Evolutionary conservation across 1,139 yeast species (phyloP).

Genomic region (Lipomyces yarrowii): DNA sequence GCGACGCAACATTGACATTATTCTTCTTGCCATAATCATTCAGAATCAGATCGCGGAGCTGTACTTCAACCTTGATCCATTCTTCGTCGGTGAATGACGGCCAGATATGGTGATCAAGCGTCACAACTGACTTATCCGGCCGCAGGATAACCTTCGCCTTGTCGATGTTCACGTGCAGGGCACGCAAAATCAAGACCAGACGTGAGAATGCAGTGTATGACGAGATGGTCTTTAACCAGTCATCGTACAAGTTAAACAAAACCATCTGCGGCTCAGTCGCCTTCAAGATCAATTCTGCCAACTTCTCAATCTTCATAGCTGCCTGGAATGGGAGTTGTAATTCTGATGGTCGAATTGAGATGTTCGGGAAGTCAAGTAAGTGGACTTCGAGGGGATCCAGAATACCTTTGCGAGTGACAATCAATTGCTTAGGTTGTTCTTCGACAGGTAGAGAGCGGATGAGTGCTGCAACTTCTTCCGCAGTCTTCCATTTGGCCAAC

Average conservation of each 20-base stretch:
- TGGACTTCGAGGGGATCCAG: constrained; percentile 95
- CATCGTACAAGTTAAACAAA: constrained; percentile 87
- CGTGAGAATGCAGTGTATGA: constrained; percentile 95
- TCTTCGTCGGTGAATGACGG: constrained; percentile 85
- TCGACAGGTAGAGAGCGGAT: constrained; percentile 87
- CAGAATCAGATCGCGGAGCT: constrained; percentile 83
- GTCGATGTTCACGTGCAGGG: constrained; percentile 76
- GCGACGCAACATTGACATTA: constrained; percentile 79
- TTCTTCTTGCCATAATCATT: constrained; percentile 84
- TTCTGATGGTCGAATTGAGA: constrained; percentile 87
- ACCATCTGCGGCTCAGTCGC: constrained; percentile 96
- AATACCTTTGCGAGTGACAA: constrained; percentile 88
- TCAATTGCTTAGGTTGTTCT: constrained; percentile 91
- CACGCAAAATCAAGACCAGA: constrained; percentile 74
- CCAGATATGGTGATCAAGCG: constrained; percentile 88
- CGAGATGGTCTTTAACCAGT: constrained; percentile 82
- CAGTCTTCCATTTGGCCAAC: constrained; percentile 96
- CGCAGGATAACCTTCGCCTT: constrained; percentile 73
- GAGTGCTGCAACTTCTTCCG: constrained; percentile 94
- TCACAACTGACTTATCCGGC: constrained; percentile 69
- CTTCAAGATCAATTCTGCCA: constrained; percentile 74
- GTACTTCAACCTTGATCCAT: constrained; percentile 89
- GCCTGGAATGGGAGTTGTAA: constrained; percentile 87
- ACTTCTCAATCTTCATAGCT: constrained; percentile 78
- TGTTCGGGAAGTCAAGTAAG: constrained; percentile 94